These are phyloP conservation scores for Coemansia guatemalensis DNA, from an alignment of 192 early-diverging fungal genomes.

Conservation along the genomic window DNA sequence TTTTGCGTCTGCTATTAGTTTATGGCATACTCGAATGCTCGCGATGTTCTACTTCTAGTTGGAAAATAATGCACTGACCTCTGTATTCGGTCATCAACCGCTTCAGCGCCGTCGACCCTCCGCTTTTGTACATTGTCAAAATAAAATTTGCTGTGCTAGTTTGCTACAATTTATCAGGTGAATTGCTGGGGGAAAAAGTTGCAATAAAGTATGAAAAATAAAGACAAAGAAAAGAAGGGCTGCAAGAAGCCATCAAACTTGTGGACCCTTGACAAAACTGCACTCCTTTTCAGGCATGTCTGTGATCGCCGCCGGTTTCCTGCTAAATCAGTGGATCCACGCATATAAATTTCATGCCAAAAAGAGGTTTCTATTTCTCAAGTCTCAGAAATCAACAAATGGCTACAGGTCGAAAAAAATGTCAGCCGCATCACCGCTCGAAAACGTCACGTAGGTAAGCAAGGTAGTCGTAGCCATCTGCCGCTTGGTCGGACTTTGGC, in stretches of 20 bases:
- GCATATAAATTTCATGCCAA: background rate
- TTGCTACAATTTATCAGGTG: too few species aligned
- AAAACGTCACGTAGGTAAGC: constrained; percentile 61
- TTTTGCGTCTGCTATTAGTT: background rate
- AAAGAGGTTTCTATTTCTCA: background rate
- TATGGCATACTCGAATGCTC: background rate
- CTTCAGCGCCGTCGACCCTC: constrained; percentile 78
- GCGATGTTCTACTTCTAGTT: background rate
- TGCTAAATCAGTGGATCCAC: background rate
- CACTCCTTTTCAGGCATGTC: background rate
- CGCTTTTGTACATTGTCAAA: constrained; percentile 52
- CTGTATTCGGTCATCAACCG: constrained; percentile 92
- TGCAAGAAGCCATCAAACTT: background rate
- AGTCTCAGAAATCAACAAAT: background rate
- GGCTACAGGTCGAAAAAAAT: background rate
- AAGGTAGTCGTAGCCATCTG: constrained; percentile 77
- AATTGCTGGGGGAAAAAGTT: constrained; percentile 13
- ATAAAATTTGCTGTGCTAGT: too few species aligned
- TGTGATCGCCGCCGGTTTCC: background rate
- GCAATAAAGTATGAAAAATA: constrained; percentile 4
- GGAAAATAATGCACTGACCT: constrained; percentile 52
- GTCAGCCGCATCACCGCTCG: constrained; percentile 16
- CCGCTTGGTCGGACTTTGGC: constrained; percentile 56
- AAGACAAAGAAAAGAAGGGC: constrained; percentile 1
- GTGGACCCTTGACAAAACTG: background rate